phyloP scores from a whole-genome alignment of 805 yeast species.

The Candida awuae region DNA sequence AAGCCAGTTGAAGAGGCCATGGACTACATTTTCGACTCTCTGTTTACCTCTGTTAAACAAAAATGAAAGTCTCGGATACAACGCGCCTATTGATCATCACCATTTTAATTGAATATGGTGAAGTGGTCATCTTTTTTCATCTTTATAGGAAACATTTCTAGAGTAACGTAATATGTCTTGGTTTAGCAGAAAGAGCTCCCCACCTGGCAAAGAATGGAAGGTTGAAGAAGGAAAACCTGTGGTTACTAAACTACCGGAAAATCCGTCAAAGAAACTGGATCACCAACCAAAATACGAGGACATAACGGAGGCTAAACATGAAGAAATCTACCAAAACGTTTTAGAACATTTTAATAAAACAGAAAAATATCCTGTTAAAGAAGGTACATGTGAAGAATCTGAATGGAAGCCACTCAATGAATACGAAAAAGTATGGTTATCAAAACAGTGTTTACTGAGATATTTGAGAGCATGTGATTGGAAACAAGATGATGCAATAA shows the following conservation, averaged over 20 bases:
- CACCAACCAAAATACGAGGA: constrained; percentile 38
- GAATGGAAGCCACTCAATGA: constrained; percentile 33
- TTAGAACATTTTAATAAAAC: constrained; percentile 50
- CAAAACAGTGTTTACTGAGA: constrained; percentile 81
- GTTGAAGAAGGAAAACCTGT: constrained; percentile 19
- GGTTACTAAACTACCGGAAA: constrained; percentile 40
- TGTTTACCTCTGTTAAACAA: neutral
- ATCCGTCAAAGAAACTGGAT: constrained; percentile 33
- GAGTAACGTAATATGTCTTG: constrained; percentile 27
- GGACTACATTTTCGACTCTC: constrained; percentile 47
- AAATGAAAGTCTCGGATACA: neutral
- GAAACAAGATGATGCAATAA: constrained; percentile 60
- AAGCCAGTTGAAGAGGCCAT: constrained; percentile 71
- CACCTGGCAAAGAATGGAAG: constrained; percentile 22
- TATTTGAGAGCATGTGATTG: constrained; percentile 92
- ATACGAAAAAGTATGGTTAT: constrained; percentile 80
- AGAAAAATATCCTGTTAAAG: constrained; percentile 41
- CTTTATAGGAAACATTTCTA: neutral
- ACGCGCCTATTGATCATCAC: no score
- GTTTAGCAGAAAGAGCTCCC: constrained; percentile 20
- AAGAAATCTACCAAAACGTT: constrained; percentile 48
- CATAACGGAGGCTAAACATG: constrained; percentile 44
- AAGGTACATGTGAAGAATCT: constrained; percentile 30
- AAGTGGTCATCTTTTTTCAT: no score
- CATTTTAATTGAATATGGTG: no score